Base-by-base conservation (phyloP, 1,139 yeast genomes). In the Blastobotrys malaysiensis region DNA sequence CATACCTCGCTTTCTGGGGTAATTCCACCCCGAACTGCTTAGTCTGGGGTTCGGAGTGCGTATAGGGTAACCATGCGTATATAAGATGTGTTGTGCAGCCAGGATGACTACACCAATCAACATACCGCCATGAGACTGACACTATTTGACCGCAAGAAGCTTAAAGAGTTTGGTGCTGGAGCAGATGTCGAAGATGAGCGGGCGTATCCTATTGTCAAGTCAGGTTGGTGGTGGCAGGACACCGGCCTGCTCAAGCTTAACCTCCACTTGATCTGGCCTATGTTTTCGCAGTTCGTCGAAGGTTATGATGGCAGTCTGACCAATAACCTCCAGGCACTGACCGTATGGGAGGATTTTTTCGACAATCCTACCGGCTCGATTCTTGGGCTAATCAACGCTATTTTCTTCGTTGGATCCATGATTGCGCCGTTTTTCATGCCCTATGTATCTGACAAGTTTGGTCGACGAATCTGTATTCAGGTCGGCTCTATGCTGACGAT, bases 291-390 rank as follows among this genome's bases (percentile, higher is more conserved):
- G 18, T 48, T 39, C 9, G 45, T 48, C 14, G 31, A 36, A 39
- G 50, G 50, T 2, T 48, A 48, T 14, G 50, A 48, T 22, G 50
- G 50, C 11, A 36, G 45, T 19, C 39, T 48, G 45, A 26, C 43
- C 1, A 48, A 48, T 24, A 39, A 39, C n/a, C 50, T 48, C 9
- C 50, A 48, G 18, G 14, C 36, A 2, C 14, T 48, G 24, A 27
- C 26, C 6, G 22, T 36, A 5, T 48, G 50, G 50, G 27, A 48
- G 20, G 21, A 36, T 14, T 36, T 36, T 13, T 48, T 48, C 13
- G 50, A 48, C 31, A 19, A 48, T 18, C 50, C 50, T 3, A n/a
- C n/a, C 3, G 50, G 50, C 7, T 21, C 26, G 11, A 48, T 21
- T 6, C 45, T 48, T 2, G 50, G 50, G 9, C 43, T 48, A n/a